A percentile compares a stretch with the other conserved stretches of the same genome.
These are phyloP conservation scores for Aureobasidium sp. DNA, from an alignment of 2,329 filamentous ascomycete genomes.

Conservation along the genomic window DNA sequence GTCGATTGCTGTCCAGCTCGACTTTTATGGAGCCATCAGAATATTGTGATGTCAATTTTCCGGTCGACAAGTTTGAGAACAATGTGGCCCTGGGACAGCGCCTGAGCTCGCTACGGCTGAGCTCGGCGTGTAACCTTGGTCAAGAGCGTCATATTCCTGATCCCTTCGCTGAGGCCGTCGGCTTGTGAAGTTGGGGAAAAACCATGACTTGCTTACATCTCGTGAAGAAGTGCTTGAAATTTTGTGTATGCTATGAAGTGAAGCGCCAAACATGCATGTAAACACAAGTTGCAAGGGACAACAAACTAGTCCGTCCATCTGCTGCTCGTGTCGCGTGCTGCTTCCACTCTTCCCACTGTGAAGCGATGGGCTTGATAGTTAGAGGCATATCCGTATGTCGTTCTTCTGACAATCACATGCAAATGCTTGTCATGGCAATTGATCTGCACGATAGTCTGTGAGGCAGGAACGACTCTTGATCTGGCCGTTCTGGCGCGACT, in stretches of 20 bases:
- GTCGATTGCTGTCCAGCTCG: conserved; percentile 83
- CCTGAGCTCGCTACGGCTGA: conserved; percentile 64
- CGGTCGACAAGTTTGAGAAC: conserved; percentile 93
- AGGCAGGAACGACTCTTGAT: not conserved
- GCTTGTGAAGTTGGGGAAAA: conserved; percentile 81
- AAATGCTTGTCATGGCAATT: not conserved
- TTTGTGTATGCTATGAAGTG: not conserved
- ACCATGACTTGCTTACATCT: conserved; percentile 57
- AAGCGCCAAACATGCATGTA: not conserved
- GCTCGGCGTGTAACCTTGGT: conserved; percentile 48
- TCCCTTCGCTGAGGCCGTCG: conserved; percentile 86
- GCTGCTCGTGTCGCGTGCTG: not conserved
- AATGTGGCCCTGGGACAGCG: conserved; percentile 45
- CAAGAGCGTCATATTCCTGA: conserved; percentile 77
- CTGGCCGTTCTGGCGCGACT: not conserved
- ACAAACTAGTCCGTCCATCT: not conserved
- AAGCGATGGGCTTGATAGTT: not conserved
- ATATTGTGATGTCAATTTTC: conserved; percentile 71
- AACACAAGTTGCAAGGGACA: conserved; percentile 1
- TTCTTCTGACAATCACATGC: not conserved
- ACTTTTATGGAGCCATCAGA: conserved; percentile 73
- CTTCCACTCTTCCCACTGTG: not conserved
- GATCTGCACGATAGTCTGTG: not conserved
- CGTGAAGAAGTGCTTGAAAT: not conserved
- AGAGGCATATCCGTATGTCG: not conserved